Base-by-base conservation (phyloP, 1,139 yeast genomes). In the Sugiyamaella xylanicola region DNA sequence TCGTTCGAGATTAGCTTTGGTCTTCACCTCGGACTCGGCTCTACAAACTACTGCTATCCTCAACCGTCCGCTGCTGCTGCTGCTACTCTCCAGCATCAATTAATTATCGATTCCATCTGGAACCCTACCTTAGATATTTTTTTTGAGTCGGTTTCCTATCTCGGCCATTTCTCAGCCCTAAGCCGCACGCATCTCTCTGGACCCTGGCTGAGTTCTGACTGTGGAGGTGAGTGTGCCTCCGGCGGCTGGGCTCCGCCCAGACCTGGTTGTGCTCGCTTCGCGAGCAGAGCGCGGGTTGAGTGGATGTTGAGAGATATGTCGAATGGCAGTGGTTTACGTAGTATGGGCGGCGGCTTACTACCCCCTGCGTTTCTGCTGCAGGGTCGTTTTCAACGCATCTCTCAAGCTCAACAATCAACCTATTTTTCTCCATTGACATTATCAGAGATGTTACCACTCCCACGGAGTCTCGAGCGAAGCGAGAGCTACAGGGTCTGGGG, bases 61-160 rank as follows among this genome's bases (percentile, higher is more conserved):
- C 29, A 25, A 25, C 29, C 8, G 29, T 25, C 37, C 32, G 13
- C 37, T 15, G 37, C 37, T 8, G 29, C 29, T 25, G 29, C 29
- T 25, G 9, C 29, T 25, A n/a, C n/a, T 25, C 29, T 25, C 29
- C 29, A 25, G 29, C 9, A 25, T 25, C 9, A 25, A 25, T 9
- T 25, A 25, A n/a, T n/a, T 25, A 25, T 25, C 9, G 9, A 25
- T n/a, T n/a, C 29, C 9, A 25, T 25, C 9, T 25, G 29, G 37
- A 11, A 17, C 50, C 50, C 35, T 32, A 45, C 43, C 42, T 17
- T 9, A 36, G 35, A 22, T 46, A 20, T 46, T 46, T 46, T 36
- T 21, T 22, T 46, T 46, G 50, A 46, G 50, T 46, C 50, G 36
- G 36, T 46, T 46, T 46, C 50, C 50, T 46, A 36, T 46, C 50